phyloP scores from a whole-genome alignment of 352 stramenopile species.

The Aphanomyces cochlioides region DNA sequence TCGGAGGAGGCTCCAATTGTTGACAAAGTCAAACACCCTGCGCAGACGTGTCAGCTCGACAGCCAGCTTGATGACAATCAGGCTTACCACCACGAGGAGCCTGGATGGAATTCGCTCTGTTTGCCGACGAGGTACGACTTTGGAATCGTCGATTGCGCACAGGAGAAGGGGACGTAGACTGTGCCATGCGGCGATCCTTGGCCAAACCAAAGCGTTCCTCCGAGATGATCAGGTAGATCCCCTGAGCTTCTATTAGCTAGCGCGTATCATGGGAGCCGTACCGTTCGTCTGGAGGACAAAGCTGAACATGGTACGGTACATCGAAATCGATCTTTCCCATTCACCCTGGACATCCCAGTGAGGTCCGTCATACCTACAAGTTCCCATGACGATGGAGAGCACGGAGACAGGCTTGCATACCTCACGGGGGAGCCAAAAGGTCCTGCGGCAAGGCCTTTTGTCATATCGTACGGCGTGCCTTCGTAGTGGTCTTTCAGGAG shows the following conservation, averaged over 20 bases:
- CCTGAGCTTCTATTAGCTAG: not conserved
- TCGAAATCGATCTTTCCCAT: conserved; percentile 88
- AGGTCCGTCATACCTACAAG: conserved; percentile 36
- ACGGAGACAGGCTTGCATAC: conserved; percentile 50
- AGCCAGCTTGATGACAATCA: too few relatives aligned
- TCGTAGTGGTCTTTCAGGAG: conserved; percentile 89
- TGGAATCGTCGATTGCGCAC: conserved; percentile 15
- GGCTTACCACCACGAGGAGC: conserved; percentile 33
- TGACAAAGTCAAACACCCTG: conserved; percentile 35
- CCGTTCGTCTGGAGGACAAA: conserved; percentile 71
- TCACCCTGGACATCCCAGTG: conserved; percentile 54
- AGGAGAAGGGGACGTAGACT: conserved; percentile 29
- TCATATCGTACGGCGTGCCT: conserved; percentile 85
- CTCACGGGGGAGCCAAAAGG: conserved; percentile 87
- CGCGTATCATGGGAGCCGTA: conserved; percentile 37
- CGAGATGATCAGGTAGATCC: conserved; percentile 16
- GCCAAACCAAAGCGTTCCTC: conserved; percentile 29
- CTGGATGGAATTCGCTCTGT: conserved; percentile 29
- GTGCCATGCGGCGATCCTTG: conserved; percentile 29
- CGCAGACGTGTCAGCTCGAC: too few relatives aligned
- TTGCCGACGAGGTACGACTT: conserved; percentile 31
- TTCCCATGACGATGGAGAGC: not conserved
- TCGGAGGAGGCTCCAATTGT: conserved; percentile 58
- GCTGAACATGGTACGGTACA: conserved; percentile 84
- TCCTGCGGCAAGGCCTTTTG: conserved; percentile 73